Percentiles rank a stretch among this genome's conserved stretches.
phyloP scores from a whole-genome alignment of 345 rosid species.

The Gossypium arboreum region DNA sequence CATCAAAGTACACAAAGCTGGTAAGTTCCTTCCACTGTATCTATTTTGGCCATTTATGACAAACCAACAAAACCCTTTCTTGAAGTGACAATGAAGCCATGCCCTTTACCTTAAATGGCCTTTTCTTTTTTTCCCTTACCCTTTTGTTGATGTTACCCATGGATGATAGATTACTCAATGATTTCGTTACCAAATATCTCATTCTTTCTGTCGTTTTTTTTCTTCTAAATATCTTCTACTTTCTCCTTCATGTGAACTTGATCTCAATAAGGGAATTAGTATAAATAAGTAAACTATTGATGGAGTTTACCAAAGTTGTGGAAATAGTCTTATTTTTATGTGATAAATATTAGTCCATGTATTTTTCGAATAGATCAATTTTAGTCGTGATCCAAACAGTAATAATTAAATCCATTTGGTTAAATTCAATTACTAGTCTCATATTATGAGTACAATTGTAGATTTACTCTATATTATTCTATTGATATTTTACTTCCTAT shows the following conservation, averaged over 20 bases:
- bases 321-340: too few relatives aligned
- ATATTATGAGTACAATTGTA: too few relatives aligned
- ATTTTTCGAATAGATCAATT: too few relatives aligned
- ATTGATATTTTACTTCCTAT: too few relatives aligned
- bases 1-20: constrained; percentile 25
- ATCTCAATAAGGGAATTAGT: neutral
- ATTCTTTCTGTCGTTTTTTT: neutral
- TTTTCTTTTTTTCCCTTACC: neutral
- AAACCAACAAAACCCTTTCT: constrained; percentile 32
- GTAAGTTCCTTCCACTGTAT: constrained; percentile 23
- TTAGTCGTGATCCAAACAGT: too few relatives aligned
- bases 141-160: neutral
- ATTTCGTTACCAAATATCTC: neutral
- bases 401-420: too few relatives aligned
- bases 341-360: too few relatives aligned
- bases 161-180: neutral
- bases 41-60: constrained; percentile 37
- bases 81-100: constrained; percentile 22
- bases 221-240: neutral
- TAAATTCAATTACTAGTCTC: too few relatives aligned
- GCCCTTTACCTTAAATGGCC: neutral
- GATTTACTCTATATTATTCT: too few relatives aligned
- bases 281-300: too few relatives aligned
- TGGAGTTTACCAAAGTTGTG: too few relatives aligned
- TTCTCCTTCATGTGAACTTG: constrained; percentile 27